These are phyloP conservation scores for Candida sanyaensis DNA, from an alignment of 1,139 yeast species.

Conservation along the genomic window DNA sequence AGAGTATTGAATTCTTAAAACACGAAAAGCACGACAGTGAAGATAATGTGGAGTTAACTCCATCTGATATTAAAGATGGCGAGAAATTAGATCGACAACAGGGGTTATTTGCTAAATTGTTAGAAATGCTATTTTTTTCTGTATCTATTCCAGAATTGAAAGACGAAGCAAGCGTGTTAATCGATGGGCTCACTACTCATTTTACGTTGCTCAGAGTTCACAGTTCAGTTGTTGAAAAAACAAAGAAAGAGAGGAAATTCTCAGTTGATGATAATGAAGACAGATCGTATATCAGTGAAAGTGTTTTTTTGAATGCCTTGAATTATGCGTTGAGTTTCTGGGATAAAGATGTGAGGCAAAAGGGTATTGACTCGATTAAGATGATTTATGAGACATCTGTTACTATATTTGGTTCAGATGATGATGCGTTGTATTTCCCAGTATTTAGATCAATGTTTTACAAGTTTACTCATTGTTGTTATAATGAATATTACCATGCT, in stretches of 20 bases:
- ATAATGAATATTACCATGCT: slow-evolving; percentile 80
- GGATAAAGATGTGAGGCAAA: slow-evolving; percentile 64
- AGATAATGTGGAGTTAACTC: slow-evolving; percentile 32
- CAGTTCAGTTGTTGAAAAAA: slow-evolving; percentile 68
- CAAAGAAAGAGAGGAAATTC: slow-evolving; percentile 70
- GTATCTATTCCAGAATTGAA: slow-evolving; percentile 74
- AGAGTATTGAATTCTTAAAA: slow-evolving; percentile 50
- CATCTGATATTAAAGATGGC: slow-evolving; percentile 48
- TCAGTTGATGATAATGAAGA: slow-evolving; percentile 83
- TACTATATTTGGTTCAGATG: slow-evolving; percentile 65
- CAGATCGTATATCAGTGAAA: slow-evolving; percentile 65
- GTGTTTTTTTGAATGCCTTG: slow-evolving; percentile 71
- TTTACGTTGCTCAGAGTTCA: slow-evolving; percentile 77
- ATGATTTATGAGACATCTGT: slow-evolving; percentile 63
- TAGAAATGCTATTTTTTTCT: slow-evolving; percentile 74
- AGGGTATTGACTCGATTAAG: slow-evolving; percentile 70
- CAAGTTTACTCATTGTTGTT: slow-evolving; percentile 86
- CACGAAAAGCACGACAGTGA: slow-evolving; percentile 40
- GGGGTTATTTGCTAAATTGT: slow-evolving; percentile 55
- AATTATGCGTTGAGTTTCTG: slow-evolving; percentile 81
- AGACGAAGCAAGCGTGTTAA: slow-evolving; percentile 63
- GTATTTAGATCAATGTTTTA: slow-evolving; percentile 76
- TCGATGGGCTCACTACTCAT: slow-evolving; percentile 74
- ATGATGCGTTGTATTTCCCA: slow-evolving; percentile 70
- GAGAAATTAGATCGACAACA: slow-evolving; percentile 60